Conservation (phyloP, 2,329 filamentous ascomycete species). For the Coccinonectria pachysandricola region DNA sequence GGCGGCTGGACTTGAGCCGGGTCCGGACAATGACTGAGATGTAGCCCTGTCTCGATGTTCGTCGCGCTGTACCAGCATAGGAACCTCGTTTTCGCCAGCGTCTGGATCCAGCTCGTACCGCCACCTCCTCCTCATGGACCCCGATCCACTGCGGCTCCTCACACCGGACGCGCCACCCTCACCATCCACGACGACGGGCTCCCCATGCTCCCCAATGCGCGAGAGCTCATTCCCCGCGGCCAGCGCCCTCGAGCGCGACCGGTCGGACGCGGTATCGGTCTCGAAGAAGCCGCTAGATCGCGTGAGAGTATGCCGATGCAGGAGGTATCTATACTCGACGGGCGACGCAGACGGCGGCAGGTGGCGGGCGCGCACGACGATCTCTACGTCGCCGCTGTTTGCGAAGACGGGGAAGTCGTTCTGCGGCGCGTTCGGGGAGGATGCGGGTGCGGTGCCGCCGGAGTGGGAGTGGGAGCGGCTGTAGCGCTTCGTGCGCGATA, state of each 20-base stretch:
- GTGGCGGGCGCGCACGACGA: constrained; percentile 56
- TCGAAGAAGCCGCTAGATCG: constrained; percentile 94
- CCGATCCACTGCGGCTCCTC: constrained; percentile 12
- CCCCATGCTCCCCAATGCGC: constrained; percentile 38
- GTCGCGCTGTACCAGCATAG: constrained; percentile 80
- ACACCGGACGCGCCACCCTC: no score
- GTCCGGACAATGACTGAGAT: constrained; percentile 24
- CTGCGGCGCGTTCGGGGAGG: constrained; percentile 53
- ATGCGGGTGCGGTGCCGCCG: not conserved
- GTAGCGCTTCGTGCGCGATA: constrained; percentile 56
- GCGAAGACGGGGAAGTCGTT: constrained; percentile 92
- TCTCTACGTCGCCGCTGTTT: constrained; percentile 87
- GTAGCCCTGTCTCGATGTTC: constrained; percentile 16
- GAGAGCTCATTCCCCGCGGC: constrained; percentile 36
- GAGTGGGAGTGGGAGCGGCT: constrained; percentile 74
- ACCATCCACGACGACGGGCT: constrained; percentile 11
- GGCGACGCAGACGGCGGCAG: constrained; percentile 9
- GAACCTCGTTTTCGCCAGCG: constrained; percentile 62
- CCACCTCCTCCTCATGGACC: constrained; percentile 50
- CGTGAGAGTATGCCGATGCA: constrained; percentile 78
- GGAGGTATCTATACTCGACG: constrained; percentile 67
- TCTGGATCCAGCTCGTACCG: constrained; percentile 79
- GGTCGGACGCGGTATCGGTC: constrained; percentile 70
- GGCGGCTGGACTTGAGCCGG: constrained; percentile 12
- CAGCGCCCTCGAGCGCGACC: constrained; percentile 34